Evolutionary conservation across 371 early-diverging fungal species (phyloP).

Genomic region (Blakeslea trispora): DNA sequence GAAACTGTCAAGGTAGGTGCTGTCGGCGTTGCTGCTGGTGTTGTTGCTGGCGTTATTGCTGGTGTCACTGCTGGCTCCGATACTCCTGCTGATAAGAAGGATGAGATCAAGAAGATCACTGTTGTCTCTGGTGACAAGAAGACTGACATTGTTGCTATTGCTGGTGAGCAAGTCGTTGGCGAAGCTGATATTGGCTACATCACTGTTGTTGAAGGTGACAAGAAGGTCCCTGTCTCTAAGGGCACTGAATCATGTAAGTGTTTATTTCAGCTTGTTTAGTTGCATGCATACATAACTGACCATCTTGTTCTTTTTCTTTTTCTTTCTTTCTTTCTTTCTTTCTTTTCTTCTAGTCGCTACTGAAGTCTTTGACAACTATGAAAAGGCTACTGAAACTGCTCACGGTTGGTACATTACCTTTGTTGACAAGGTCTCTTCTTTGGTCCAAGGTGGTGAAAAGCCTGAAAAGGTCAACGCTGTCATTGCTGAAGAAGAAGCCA

Average conservation of each 20-base stretch:
- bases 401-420: background rate
- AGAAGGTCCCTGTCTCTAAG: slow-evolving; percentile 52
- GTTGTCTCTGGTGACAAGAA: background rate
- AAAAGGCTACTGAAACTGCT: background rate
- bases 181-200: background rate
- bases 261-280: no score
- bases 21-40: background rate
- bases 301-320: background rate
- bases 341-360: background rate
- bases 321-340: no score
- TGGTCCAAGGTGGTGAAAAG: slow-evolving; percentile 4
- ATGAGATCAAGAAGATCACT: background rate
- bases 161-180: background rate
- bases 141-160: background rate
- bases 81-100: background rate
- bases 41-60: slow-evolving; percentile 1
- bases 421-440: background rate
- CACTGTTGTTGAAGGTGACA: slow-evolving; percentile 50
- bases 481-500: slow-evolving; percentile 3
- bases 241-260: slow-evolving; percentile 4
- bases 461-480: slow-evolving; percentile 1
- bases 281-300: background rate
- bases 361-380: background rate
- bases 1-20: slow-evolving; percentile 5
- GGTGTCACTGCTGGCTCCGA: slow-evolving; percentile 3